Evolutionary conservation across 345 rosid genomes (phyloP).

Genomic region (Brassica nigra): DNA sequence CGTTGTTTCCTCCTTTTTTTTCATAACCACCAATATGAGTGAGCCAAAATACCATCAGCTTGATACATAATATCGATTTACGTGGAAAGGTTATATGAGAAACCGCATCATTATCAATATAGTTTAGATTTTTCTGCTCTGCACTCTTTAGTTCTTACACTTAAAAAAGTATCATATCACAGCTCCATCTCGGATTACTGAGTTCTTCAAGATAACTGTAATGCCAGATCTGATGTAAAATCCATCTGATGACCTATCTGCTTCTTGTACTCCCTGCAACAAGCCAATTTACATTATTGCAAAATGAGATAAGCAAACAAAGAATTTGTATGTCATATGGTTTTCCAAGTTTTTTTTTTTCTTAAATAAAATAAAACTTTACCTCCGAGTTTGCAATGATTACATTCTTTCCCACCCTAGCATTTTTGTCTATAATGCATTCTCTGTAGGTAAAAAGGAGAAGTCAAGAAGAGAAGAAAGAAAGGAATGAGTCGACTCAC

Average conservation of each 20-base stretch:
- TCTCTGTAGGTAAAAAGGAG: constrained; percentile 52
- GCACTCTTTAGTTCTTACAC: constrained; percentile 28
- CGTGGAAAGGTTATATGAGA: constrained; percentile 4
- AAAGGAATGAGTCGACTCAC: constrained; percentile 2
- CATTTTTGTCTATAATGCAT: constrained; percentile 95
- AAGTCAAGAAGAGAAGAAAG: background rate
- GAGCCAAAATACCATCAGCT: constrained; percentile 6
- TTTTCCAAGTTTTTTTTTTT: background rate
- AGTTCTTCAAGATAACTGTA: constrained; percentile 63
- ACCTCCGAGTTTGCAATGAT: constrained; percentile 89
- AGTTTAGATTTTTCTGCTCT: constrained; percentile 18
- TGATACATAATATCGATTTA: background rate
- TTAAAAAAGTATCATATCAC: constrained; percentile 54
- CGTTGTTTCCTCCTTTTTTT: constrained; percentile 14
- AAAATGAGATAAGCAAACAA: constrained; percentile 8
- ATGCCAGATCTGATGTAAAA: constrained; percentile 84
- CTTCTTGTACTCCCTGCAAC: constrained; percentile 80
- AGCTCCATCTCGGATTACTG: constrained; percentile 62
- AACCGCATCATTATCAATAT: constrained; percentile 7
- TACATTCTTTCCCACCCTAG: constrained; percentile 89
- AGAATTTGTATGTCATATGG: constrained; percentile 8
- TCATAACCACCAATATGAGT: background rate
- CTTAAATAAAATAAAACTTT: background rate
- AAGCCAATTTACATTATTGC: constrained; percentile 15
- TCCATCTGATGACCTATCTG: constrained; percentile 81